Evolutionary conservation across 2,329 filamentous ascomycete genomes (phyloP), one percentile per base, ranked within the genome.

Genomic region (Tolypocladium sp.): DNA sequence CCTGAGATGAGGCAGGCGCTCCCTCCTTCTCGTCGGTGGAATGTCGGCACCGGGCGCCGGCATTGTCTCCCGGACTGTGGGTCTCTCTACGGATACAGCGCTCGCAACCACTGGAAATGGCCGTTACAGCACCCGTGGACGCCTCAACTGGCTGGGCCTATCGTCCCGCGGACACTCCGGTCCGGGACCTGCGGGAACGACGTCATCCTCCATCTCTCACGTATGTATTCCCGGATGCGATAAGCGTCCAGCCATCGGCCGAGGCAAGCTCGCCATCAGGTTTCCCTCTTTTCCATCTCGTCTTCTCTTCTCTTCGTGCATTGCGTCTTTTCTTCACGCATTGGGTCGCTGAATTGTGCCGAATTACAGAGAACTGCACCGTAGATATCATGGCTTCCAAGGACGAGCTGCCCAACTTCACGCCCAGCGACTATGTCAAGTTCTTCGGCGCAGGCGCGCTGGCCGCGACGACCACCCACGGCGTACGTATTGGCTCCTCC

Each of bases 371-470:
- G 5, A n/a, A 5, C 20, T n/a, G 46, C 46, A 9, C 7, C 9
- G 1, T 22, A 35, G 30, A 35, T n/a, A 30, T 33, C 55, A 70
- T 70, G 68, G 63, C 66, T n/a, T 59, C 65, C 56, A 65, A 63
- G 61, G 64, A 66, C 22, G 69, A 75, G 57, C 64, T 76, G 25
- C 78, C 74, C 53, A 70, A 67, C 59, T 82, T 82, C 59, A 67
- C 69, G 40, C 55, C 68, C 4, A 61, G 67, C 61, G 79, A 82
- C 63, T 82, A 82, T 70, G 68, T 70, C 69, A 82, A 82, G 60
- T 82, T 82, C 75, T 82, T 82, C 64, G 71, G 76, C 52, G 79
- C 79, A 5, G 79, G 79, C 59, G 79, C 79, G 35, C 74, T 82
- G 35, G 79, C 79, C 37, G 79, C 79, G 13, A 82, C 79, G 1